A percentile compares a stretch with the other conserved stretches of the same genome.
phyloP scores from a whole-genome alignment of 371 early-diverging fungal genomes.

The Actinomortierella wolfii region DNA sequence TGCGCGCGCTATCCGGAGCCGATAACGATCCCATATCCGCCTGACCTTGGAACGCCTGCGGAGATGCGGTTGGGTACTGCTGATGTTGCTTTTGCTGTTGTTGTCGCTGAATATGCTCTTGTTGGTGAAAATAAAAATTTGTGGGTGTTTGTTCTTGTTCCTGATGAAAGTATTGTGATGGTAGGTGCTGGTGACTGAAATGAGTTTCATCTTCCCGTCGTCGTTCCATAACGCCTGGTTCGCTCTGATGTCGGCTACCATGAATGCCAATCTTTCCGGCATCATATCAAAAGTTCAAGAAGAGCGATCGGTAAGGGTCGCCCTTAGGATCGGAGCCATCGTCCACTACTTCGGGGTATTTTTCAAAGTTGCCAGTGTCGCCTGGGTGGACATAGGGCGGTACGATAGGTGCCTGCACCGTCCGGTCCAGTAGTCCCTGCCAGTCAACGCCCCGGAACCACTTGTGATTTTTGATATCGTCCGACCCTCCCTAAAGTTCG shows the following conservation, averaged over 20 bases:
- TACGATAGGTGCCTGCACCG: constrained; percentile 67
- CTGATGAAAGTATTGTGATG: constrained; percentile 2
- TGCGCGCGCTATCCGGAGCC: too few species aligned
- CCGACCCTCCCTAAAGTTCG: constrained; percentile 67
- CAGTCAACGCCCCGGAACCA: constrained; percentile 90
- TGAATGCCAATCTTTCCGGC: constrained; percentile 45
- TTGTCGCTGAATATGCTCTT: constrained; percentile 9
- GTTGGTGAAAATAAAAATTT: background rate
- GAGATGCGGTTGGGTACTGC: constrained; percentile 7
- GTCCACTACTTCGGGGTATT: constrained; percentile 51
- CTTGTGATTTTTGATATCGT: constrained; percentile 85
- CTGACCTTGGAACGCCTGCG: too few species aligned
- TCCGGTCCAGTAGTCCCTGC: constrained; percentile 72
- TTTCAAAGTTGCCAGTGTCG: constrained; percentile 75
- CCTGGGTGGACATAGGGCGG: constrained; percentile 65
- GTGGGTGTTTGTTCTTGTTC: too few species aligned
- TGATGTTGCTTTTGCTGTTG: constrained; percentile 10
- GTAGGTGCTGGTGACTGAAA: constrained; percentile 3
- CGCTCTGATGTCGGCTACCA: too few species aligned
- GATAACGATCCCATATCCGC: too few species aligned
- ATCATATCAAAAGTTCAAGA: constrained; percentile 49
- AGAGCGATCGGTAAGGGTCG: constrained; percentile 50
- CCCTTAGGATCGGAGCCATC: constrained; percentile 34
- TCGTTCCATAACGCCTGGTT: too few species aligned
- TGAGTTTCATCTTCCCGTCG: constrained; percentile 14